phyloP scores from a whole-genome alignment of 192 early-diverging fungal species.

The Dissophora globulifera region DNA sequence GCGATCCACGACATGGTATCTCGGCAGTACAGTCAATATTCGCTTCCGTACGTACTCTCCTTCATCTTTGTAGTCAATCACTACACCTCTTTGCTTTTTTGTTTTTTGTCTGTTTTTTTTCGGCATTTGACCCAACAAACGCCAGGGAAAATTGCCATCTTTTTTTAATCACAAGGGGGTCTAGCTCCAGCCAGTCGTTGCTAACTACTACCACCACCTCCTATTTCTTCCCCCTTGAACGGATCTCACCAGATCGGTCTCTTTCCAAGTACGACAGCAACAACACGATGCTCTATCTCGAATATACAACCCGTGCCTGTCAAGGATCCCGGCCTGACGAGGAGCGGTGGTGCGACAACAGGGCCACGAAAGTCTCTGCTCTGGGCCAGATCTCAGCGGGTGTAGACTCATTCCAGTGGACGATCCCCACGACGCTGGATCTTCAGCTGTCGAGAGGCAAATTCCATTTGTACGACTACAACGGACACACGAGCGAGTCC shows the following conservation, averaged over 20 bases:
- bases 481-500: slow-evolving; percentile 26
- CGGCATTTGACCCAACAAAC: background rate
- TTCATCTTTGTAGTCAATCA: no score
- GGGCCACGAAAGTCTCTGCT: slow-evolving; percentile 24
- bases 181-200: background rate
- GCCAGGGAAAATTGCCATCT: no score
- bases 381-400: slow-evolving; percentile 20
- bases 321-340: slow-evolving; percentile 22
- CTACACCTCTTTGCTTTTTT: no score
- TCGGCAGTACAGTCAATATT: slow-evolving; percentile 9
- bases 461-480: slow-evolving; percentile 36
- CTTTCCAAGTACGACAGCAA: slow-evolving; percentile 23
- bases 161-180: no score
- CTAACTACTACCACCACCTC: background rate
- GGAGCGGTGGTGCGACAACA: slow-evolving; percentile 25
- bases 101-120: background rate
- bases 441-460: slow-evolving; percentile 29
- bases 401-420: slow-evolving; percentile 13
- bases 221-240: background rate
- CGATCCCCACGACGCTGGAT: slow-evolving; percentile 33
- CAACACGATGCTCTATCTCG: slow-evolving; percentile 34
- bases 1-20: slow-evolving; percentile 6
- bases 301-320: slow-evolving; percentile 36
- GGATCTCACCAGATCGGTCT: background rate
- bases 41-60: slow-evolving; percentile 5